Conservation (phyloP, 2,329 filamentous ascomycete genomes). For the Ascochyta fabae region DNA sequence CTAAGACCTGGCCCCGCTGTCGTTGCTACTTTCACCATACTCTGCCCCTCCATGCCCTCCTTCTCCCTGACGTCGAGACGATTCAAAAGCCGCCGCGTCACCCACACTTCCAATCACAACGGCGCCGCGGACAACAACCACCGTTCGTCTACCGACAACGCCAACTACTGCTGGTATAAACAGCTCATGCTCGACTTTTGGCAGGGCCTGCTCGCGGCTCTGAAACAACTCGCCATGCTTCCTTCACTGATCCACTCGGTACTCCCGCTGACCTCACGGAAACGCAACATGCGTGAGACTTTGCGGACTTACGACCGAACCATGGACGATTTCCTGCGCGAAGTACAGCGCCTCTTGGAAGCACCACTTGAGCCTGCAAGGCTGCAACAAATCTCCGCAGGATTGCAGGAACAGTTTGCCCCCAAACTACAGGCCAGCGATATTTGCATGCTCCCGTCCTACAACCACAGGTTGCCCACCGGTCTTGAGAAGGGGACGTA, state of each 20-base stretch:
- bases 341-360: constrained; percentile 54
- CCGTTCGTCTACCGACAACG: constrained; percentile 23
- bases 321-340: constrained; percentile 57
- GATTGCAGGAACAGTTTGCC: constrained; percentile 59
- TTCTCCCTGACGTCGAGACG: constrained; percentile 40
- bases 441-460: constrained; percentile 70
- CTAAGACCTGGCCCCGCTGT: constrained; percentile 37
- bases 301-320: constrained; percentile 51
- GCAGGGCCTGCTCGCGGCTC: constrained; percentile 47
- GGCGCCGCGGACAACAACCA: constrained; percentile 34
- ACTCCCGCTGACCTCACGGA: constrained; percentile 43
- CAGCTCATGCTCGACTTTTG: constrained; percentile 50
- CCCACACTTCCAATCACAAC: constrained; percentile 28
- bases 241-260: constrained; percentile 49
- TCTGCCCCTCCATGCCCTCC: constrained; percentile 40
- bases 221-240: constrained; percentile 50
- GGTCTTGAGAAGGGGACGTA: constrained; percentile 66
- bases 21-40: constrained; percentile 27
- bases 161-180: constrained; percentile 39
- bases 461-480: constrained; percentile 66
- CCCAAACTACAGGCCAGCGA: constrained; percentile 62
- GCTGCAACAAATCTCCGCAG: constrained; percentile 53
- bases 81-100: constrained; percentile 47
- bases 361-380: constrained; percentile 50
- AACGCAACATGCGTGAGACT: constrained; percentile 46